Conservation (phyloP, 2,329 filamentous ascomycete species). For the Ophiostoma novo-ulmi region DNA sequence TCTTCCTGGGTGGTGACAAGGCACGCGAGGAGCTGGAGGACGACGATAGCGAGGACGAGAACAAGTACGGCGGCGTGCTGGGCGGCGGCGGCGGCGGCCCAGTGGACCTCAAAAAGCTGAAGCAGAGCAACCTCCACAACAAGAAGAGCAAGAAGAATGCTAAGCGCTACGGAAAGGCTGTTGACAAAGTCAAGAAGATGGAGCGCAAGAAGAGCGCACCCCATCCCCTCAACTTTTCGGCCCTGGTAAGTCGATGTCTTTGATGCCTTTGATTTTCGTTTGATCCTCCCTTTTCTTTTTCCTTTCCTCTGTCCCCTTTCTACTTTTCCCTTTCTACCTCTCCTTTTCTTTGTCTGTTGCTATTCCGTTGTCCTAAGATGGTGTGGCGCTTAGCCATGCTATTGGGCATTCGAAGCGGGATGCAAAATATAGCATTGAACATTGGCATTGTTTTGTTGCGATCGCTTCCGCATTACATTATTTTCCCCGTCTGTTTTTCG, state of each 20-base stretch:
- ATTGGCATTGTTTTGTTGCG: constrained; percentile 3
- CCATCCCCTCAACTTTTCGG: constrained; percentile 90
- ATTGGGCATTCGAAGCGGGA: neutral
- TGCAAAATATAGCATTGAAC: neutral
- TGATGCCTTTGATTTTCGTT: neutral
- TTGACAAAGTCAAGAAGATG: constrained; percentile 73
- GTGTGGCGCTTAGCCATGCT: neutral
- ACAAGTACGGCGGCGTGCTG: constrained; percentile 26
- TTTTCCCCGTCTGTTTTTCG: neutral
- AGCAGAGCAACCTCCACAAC: constrained; percentile 84
- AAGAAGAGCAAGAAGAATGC: constrained; percentile 92
- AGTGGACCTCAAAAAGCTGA: constrained; percentile 71
- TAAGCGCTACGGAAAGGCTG: constrained; percentile 71
- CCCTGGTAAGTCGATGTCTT: constrained; percentile 44
- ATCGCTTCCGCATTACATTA: neutral
- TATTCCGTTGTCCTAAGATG: neutral
- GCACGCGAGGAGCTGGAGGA: constrained; percentile 91
- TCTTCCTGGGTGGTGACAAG: constrained; percentile 94
- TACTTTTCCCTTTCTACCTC: neutral
- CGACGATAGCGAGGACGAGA: constrained; percentile 77
- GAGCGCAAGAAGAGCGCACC: constrained; percentile 85
- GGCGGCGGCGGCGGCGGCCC: constrained; percentile 31
- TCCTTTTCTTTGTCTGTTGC: neutral
- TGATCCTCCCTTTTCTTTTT: neutral
- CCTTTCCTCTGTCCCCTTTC: neutral